Evolutionary conservation across 192 early-diverging fungal species (phyloP), one percentile per base, ranked within the genome.

Genomic region (Coemansia sp.): DNA sequence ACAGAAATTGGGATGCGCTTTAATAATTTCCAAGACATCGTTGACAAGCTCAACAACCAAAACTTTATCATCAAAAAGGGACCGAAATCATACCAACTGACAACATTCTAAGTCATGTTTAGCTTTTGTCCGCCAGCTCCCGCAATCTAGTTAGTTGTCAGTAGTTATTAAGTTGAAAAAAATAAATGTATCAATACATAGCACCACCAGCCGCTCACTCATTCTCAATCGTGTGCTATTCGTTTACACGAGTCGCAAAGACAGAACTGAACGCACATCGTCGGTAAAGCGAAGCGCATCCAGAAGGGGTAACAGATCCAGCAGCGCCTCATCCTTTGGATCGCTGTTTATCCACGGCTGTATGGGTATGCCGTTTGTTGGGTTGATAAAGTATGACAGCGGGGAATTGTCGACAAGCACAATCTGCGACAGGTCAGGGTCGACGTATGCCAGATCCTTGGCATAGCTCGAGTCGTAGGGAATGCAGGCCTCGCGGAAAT

Each of bases 11-110:
- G 77, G 49, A 43, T 89, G 56, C 76, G 81, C 29, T 86, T 74
- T 58, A 72, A 68, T 6, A 86, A 86, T 52, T 90, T 93, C 63
- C 79, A 81, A 61, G 82, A 81, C n/a, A 74, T 93, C 53, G 56
- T 93, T 5, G 90, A 93, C 55, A 81, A 70, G 13, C 74, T 93
- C 40, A 93, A 93, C 80, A 85, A 88, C 62, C 88, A 93, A 60
- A 86, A 77, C 73, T 90, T 88, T 64, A 55, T 93, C 48, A 75
- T 93, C 28, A 90, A 89, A 68, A 91, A 88, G 58, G 89, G 89
- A 10, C 73, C 86, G 12, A 63, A 82, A 48, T 76, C 83, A 16
- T 92, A 90, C 67, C 86, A 87, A 57, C 72, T 91, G 26, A 70
- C 75, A 2, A 79, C 86, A 3, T 68, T 74, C 49, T 80, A 60